Percentiles rank a stretch among this genome's conserved stretches.
phyloP scores from a whole-genome alignment of 1,284 basidiomycete species.

The Cryptococcus maquisensis region DNA sequence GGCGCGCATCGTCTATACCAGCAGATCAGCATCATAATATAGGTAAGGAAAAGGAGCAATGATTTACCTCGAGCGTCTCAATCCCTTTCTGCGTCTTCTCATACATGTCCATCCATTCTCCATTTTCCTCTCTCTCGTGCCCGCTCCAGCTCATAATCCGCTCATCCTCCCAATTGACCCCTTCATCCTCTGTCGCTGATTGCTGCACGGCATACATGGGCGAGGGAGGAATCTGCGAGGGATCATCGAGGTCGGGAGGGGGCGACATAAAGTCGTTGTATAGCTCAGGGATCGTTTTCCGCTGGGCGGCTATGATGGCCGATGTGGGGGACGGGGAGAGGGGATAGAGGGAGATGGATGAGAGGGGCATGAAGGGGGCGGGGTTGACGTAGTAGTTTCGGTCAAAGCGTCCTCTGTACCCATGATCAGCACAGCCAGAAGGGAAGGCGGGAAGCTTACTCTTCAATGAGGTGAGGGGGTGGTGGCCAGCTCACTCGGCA shows the following conservation, averaged over 20 bases:
- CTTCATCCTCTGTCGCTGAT: conserved; percentile 8
- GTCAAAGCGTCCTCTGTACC: conserved; percentile 20
- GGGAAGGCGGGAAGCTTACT: conserved; percentile 8
- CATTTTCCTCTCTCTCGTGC: conserved; percentile 33
- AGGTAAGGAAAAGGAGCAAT: neutral
- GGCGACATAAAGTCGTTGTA: conserved; percentile 37
- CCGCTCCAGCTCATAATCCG: conserved; percentile 37
- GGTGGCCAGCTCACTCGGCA: conserved; percentile 37
- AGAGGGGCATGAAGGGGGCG: conserved; percentile 30
- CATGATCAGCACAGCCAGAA: neutral
- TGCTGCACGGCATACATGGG: conserved; percentile 21
- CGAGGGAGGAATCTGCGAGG: conserved; percentile 19
- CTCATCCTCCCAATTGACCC: conserved; percentile 38
- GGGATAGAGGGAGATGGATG: conserved; percentile 19
- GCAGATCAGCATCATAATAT: neutral
- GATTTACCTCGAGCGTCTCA: conserved; percentile 14
- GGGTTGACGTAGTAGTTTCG: conserved; percentile 38
- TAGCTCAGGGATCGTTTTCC: conserved; percentile 16
- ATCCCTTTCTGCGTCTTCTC: conserved; percentile 20
- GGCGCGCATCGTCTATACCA: conserved; percentile 19
- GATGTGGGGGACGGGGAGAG: neutral
- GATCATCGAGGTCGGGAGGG: conserved; percentile 12
- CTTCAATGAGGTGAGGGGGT: conserved; percentile 25
- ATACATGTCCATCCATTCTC: conserved; percentile 26
- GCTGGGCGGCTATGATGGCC: neutral